Conservation (phyloP, 2,329 filamentous ascomycete genomes). For the Teratosphaeria viscida region DNA sequence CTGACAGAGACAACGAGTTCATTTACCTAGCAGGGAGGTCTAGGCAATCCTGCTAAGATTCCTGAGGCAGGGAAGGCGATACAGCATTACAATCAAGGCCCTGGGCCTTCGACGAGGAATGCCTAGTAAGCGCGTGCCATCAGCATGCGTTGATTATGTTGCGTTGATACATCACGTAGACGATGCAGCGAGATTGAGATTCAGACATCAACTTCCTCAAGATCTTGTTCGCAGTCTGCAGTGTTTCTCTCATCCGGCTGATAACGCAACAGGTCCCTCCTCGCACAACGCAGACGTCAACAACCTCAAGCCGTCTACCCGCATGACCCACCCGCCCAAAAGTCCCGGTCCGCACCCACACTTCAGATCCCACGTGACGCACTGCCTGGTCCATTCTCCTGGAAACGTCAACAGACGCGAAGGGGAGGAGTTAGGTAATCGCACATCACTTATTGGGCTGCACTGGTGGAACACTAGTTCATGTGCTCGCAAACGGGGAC, state of each 20-base stretch:
- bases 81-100: conserved; percentile 34
- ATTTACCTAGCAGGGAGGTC: conserved; percentile 19
- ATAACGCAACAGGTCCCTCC: not conserved
- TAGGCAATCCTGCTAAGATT: not conserved
- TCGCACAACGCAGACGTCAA: not conserved
- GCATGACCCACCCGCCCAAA: not conserved
- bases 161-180: conserved; percentile 34
- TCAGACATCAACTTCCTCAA: not conserved
- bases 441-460: not conserved
- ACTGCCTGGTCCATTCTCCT: not conserved
- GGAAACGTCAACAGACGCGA: not conserved
- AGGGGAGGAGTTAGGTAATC: not conserved
- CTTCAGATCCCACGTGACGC: not conserved
- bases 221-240: not conserved
- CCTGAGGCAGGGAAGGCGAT: conserved; percentile 14
- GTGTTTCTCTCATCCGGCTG: not conserved
- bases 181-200: conserved; percentile 6
- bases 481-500: not conserved
- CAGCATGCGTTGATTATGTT: conserved; percentile 37
- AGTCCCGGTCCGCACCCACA: not conserved
- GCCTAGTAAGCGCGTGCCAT: conserved; percentile 36
- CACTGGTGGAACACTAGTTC: not conserved
- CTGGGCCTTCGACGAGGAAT: conserved; percentile 38
- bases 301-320: not conserved
- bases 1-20: conserved; percentile 36